These are phyloP conservation scores for Austropuccinia psidii DNA, from an alignment of 1,284 basidiomycete species.

Conservation along the genomic window DNA sequence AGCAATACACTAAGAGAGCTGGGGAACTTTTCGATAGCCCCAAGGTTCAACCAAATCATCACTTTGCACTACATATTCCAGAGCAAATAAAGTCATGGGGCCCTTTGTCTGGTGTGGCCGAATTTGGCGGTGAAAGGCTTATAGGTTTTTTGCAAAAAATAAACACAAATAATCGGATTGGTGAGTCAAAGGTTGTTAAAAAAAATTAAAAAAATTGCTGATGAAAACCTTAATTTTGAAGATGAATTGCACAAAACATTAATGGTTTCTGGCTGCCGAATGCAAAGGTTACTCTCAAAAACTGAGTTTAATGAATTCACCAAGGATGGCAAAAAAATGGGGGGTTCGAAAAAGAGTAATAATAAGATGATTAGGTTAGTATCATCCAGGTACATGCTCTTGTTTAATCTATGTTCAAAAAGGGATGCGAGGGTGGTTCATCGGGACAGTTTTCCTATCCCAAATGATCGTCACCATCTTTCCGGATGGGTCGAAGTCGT, in stretches of 20 bases:
- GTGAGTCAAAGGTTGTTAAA: not conserved
- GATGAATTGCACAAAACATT: slow-evolving; percentile 6
- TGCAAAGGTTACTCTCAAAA: not conserved
- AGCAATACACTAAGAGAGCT: not conserved
- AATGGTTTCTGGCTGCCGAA: not conserved
- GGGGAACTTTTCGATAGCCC: not conserved
- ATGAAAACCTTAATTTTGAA: not conserved
- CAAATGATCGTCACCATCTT: not conserved
- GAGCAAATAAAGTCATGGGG: slow-evolving; percentile 7
- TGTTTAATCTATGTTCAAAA: not conserved
- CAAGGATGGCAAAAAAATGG: not conserved
- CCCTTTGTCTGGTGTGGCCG: not conserved
- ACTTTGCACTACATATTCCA: slow-evolving; percentile 17
- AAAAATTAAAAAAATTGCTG: not conserved
- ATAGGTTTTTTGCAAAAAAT: slow-evolving; percentile 23
- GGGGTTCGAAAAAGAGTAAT: not conserved
- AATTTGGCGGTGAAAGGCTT: slow-evolving; percentile 7
- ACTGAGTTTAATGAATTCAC: not conserved
- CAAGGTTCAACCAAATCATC: slow-evolving; percentile 28
- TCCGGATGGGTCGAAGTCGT: not conserved
- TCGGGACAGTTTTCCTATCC: not conserved
- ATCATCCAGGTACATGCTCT: not conserved
- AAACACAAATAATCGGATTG: slow-evolving; percentile 10
- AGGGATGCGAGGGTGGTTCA: not conserved
- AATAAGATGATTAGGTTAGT: not conserved